Evolutionary conservation across 2,329 filamentous ascomycete species (phyloP), one percentile per base, ranked within the genome.

Genomic region (Calonectria pseudoturangicola): DNA sequence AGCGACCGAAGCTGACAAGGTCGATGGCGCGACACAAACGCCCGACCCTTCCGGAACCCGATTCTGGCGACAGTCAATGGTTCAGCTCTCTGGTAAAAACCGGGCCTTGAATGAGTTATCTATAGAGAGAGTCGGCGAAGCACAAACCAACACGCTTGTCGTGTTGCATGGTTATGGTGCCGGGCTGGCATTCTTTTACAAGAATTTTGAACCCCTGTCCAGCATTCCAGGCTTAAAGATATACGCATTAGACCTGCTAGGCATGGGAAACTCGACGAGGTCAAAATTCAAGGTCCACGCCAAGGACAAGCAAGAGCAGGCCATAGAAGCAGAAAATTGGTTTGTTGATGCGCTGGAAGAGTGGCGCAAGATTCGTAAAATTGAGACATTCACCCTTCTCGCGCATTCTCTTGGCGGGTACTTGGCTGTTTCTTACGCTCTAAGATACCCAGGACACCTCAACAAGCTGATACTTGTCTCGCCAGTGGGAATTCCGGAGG

Each of bases 141-240:
- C 36, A 83, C 95, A 94, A 0, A 91, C 98, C 2, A 94, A 98
- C 81, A 97, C 95, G 56, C 88, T 99, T 15, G 97, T 99, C 51
- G 98, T 99, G 91, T 87, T 99, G 5, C 97, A 99, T 82, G 97
- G 97, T 73, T 98, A 98, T 83, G 97, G 97, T 54, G 97, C 97
- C 2, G 97, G 97, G 0, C 89, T 99, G 0, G 97, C 96, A n/a
- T 98, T 98, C 85, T 99, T 98, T 88, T 99, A 98, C 88, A 96
- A 96, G 86, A 98, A 99, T 83, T 98, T 98, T 73, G 97, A 99
- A 84, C 92, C 93, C 5, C 86, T 98, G 41, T 96, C 93, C 62
- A 92, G 96, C 28, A 86, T 92, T 0, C 87, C 89, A 39, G 95
- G 96, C 33, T 97, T 97, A 92, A 96, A 95, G 80, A 86, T 99